phyloP scores from a whole-genome alignment of 148 eudicot species.

The Mesembryanthemum crystallinum region DNA sequence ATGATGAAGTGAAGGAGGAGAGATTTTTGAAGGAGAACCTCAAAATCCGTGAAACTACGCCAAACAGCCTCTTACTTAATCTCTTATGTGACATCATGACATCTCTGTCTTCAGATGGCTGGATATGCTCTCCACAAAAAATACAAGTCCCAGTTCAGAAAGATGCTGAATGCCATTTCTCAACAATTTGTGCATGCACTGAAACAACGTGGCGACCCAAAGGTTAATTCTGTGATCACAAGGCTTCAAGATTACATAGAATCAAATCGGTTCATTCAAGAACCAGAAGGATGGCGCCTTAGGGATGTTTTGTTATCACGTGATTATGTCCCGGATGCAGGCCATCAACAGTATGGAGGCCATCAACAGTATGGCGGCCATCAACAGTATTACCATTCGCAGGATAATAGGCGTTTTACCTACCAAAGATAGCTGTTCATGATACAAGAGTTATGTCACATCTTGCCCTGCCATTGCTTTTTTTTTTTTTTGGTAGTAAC shows the following conservation, averaged over 20 bases:
- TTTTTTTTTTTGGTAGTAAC: no score
- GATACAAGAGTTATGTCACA: no score
- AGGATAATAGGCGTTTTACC: constrained; percentile 11
- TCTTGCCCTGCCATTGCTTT: no score
- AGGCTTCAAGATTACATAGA: constrained; percentile 50
- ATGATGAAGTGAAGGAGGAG: no score
- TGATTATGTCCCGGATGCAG: constrained; percentile 13
- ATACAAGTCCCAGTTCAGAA: constrained; percentile 69
- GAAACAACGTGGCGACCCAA: constrained; percentile 37
- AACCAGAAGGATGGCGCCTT: constrained; percentile 75
- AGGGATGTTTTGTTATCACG: constrained; percentile 31
- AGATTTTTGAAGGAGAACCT: no score
- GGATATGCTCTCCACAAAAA: constrained; percentile 66
- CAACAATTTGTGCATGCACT: constrained; percentile 49
- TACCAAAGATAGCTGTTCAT: constrained; percentile 13
- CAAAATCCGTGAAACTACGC: no score
- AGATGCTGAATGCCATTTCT: constrained; percentile 50
- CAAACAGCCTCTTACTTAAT: no score
- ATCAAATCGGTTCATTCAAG: constrained; percentile 45
- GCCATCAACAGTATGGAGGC: background rate
- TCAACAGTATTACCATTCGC: constrained; percentile 19
- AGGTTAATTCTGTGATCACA: constrained; percentile 32
- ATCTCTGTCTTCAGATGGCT: constrained; percentile 59
- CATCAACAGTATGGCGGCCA: no score
- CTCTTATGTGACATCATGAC: background rate